Conservation (phyloP, 768 basidiomycete species). For the Lentinula boryana region DNA sequence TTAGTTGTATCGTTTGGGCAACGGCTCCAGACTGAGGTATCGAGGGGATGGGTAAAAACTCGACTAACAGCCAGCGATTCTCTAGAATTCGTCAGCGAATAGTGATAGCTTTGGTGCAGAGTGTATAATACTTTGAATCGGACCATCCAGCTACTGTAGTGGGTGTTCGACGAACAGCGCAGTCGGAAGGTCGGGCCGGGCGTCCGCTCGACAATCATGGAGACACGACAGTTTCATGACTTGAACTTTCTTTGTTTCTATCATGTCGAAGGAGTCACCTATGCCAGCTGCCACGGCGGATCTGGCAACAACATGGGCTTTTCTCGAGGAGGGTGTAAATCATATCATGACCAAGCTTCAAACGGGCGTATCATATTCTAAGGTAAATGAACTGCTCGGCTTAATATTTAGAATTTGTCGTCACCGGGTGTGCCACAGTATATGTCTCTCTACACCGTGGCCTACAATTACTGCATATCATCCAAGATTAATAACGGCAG, state of each 20-base stretch:
- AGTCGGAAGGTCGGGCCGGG: background rate
- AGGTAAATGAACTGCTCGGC: slow-evolving; percentile 24
- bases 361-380: slow-evolving; percentile 82
- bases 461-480: slow-evolving; percentile 97
- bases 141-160: slow-evolving; percentile 38
- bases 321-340: slow-evolving; percentile 82
- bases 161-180: no score
- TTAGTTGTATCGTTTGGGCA: slow-evolving; percentile 1
- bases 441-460: slow-evolving; percentile 87
- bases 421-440: slow-evolving; percentile 45
- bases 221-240: background rate
- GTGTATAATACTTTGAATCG: slow-evolving; percentile 54
- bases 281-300: slow-evolving; percentile 38
- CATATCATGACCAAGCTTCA: slow-evolving; percentile 91
- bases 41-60: slow-evolving; percentile 54
- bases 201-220: background rate
- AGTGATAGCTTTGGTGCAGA: slow-evolving; percentile 1
- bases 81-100: slow-evolving; percentile 19
- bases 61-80: slow-evolving; percentile 89
- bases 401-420: slow-evolving; percentile 2
- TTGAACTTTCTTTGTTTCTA: background rate
- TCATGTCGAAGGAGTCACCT: background rate
- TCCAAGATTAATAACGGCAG: slow-evolving; percentile 45
- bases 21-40: background rate
- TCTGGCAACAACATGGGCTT: slow-evolving; percentile 81